Base-by-base conservation (phyloP, 2,329 filamentous ascomycete species). In the Fusarium sp. region DNA sequence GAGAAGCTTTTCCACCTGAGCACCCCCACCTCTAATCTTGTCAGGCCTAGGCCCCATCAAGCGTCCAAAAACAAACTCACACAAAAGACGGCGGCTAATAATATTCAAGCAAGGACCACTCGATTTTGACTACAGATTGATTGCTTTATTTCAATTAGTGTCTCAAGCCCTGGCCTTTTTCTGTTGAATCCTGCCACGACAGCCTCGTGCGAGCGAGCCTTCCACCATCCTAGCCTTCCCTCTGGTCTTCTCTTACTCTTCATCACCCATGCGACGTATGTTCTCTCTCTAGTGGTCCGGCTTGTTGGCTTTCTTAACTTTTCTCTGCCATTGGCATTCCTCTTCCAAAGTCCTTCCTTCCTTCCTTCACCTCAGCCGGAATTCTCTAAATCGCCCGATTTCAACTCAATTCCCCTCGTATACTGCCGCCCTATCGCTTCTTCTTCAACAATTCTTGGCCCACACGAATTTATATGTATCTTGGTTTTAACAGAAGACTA, bases 211-310 rank as follows among this genome's bases (percentile, higher is more conserved):
- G 70, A 71, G 70, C 72, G 62, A 67, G 64, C 65, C 69, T 72
- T 71, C 73, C 73, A 71, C 70, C 72, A 74, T 74, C 74, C 74
- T 76, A 74, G 71, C 73, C 74, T 66, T 65, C 72, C 71, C 73
- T 56, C 43, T 41, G 48, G 45, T 56, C 65, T 56, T 63, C 45
- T 46, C 53, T 58, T 44, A 30, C 50, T 39, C 55, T 62, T 50
- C n/a, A 56, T 57, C 57, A 50, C 30, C 49, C 49, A 46, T 49
- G 44, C 53, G 53, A 48, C 53, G 31, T 56, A 46, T 39, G 54
- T 54, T 65, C 16, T 55, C 53, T 67, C 31, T 46, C 49, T 53
- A 26, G 58, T 57, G 67, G 67, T 37, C 21, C 51, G 26, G 58
- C 50, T 55, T 42, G 49, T 58, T 49, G 58, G 44, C 41, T 53